A percentile compares a stretch with the other conserved stretches of the same genome.
Evolutionary conservation across 2,329 filamentous ascomycete species (phyloP).

Genomic region (Cladosporium austrohemisphaericum): DNA sequence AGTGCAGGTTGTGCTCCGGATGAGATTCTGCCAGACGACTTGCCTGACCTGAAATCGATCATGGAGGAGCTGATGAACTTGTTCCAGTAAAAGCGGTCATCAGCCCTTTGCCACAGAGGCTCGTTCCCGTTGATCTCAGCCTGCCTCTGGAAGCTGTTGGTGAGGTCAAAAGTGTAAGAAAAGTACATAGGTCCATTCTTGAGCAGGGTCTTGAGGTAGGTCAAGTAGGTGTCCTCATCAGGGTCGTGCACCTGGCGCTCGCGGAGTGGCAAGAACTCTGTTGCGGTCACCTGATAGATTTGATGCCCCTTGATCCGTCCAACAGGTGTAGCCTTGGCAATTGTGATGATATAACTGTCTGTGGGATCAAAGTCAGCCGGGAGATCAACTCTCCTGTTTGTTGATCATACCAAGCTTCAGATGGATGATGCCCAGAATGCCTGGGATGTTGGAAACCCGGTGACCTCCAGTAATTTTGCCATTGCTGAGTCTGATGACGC

Average conservation of each 20-base stretch:
- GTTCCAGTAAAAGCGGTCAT: constrained; percentile 99
- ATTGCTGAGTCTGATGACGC: constrained; percentile 82
- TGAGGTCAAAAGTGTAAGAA: constrained; percentile 94
- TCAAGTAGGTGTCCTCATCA: constrained; percentile 89
- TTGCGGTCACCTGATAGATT: constrained; percentile 87
- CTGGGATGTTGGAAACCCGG: constrained; percentile 88
- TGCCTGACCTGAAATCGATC: constrained; percentile 76
- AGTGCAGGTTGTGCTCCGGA: constrained; percentile 68
- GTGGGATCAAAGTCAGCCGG: constrained; percentile 35
- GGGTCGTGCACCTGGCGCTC: constrained; percentile 87
- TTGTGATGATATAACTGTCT: constrained; percentile 96
- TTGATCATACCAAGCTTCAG: constrained; percentile 71
- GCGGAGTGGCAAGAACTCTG: constrained; percentile 89
- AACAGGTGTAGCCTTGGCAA: constrained; percentile 89
- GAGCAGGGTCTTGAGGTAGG: constrained; percentile 75
- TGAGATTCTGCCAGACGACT: constrained; percentile 56
- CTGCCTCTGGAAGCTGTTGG: constrained; percentile 94
- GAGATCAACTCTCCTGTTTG: constrained; percentile 13
- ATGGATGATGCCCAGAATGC: constrained; percentile 91
- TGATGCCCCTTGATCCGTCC: constrained; percentile 92
- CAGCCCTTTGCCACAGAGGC: constrained; percentile 85
- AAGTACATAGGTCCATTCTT: constrained; percentile 92
- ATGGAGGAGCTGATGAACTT: constrained; percentile 85
- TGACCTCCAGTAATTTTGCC: constrained; percentile 70
- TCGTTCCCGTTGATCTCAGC: constrained; percentile 66